Conservation (phyloP, 257 asterid genomes). For the Orobanche coerulescens region DNA sequence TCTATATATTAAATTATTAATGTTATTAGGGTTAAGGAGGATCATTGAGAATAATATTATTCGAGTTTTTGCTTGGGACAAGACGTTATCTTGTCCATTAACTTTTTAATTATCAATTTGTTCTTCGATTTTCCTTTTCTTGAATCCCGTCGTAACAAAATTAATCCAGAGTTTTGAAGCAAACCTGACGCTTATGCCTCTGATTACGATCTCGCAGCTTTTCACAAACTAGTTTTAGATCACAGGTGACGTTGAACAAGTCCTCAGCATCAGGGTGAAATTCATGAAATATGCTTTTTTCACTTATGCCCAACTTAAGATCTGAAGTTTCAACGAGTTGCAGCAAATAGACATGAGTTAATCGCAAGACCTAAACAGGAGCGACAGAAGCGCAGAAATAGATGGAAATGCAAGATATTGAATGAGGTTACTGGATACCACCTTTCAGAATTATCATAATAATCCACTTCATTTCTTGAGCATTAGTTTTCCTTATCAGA, state of each 20-base stretch:
- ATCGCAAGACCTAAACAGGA: not conserved
- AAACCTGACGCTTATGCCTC: conserved; percentile 90
- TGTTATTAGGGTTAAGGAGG: too few species aligned
- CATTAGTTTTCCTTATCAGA: conserved; percentile 78
- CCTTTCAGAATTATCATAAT: conserved; percentile 96
- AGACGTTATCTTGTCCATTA: too few species aligned
- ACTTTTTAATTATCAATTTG: too few species aligned
- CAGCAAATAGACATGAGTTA: conserved; percentile 10
- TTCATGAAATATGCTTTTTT: conserved; percentile 89
- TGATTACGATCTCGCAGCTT: conserved; percentile 76
- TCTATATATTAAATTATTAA: too few species aligned
- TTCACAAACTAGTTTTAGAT: conserved; percentile 82
- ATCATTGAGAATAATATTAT: too few species aligned
- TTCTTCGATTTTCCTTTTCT: too few species aligned
- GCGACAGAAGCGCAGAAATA: not conserved
- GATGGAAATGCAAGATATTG: conserved; percentile 7
- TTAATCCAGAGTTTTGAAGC: conserved; percentile 21
- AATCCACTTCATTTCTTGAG: conserved; percentile 98
- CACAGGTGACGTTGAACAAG: conserved; percentile 95
- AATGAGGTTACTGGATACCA: conserved; percentile 20
- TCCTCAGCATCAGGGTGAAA: conserved; percentile 99
- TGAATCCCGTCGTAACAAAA: too few species aligned
- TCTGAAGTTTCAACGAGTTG: conserved; percentile 34
- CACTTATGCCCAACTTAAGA: conserved; percentile 93
- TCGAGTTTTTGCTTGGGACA: too few species aligned